phyloP scores from a whole-genome alignment of 805 yeast genomes.

The Candida hispaniensis region DNA sequence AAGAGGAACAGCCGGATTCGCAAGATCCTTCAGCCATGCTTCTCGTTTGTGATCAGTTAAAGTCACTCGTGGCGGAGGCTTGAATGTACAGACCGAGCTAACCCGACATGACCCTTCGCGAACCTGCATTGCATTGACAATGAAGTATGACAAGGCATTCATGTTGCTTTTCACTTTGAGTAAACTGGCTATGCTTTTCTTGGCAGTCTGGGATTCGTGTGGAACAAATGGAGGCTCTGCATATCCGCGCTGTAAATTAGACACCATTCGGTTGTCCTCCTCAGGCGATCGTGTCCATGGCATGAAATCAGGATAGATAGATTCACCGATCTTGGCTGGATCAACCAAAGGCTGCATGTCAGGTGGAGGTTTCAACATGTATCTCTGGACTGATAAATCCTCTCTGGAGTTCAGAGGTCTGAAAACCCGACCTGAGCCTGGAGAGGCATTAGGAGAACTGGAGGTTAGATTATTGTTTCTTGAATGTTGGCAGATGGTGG shows the following conservation, averaged over 20 bases:
- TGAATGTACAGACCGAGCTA: conserved; percentile 44
- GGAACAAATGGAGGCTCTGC: conserved; percentile 49
- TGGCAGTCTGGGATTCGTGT: conserved; percentile 61
- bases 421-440: too few relatives aligned
- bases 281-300: conserved; percentile 54
- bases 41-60: conserved; percentile 78
- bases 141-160: conserved; percentile 39
- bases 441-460: too few relatives aligned
- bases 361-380: conserved; percentile 28
- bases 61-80: conserved; percentile 83
- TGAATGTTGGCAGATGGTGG: too few relatives aligned
- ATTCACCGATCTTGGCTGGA: conserved; percentile 14
- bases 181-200: conserved; percentile 41
- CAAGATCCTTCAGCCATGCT: conserved; percentile 74
- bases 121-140: conserved; percentile 39
- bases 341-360: conserved; percentile 30
- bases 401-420: conserved; percentile 21
- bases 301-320: conserved; percentile 52
- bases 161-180: conserved; percentile 34
- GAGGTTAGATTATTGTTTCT: too few relatives aligned
- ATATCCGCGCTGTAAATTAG: conserved; percentile 58
- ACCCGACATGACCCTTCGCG: conserved; percentile 39
- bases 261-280: conserved; percentile 45
- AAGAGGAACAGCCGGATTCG: conserved; percentile 55
- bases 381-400: conserved; percentile 26